These are phyloP conservation scores for Pterula multifida DNA, from an alignment of 1,284 basidiomycete species.

Conservation along the genomic window DNA sequence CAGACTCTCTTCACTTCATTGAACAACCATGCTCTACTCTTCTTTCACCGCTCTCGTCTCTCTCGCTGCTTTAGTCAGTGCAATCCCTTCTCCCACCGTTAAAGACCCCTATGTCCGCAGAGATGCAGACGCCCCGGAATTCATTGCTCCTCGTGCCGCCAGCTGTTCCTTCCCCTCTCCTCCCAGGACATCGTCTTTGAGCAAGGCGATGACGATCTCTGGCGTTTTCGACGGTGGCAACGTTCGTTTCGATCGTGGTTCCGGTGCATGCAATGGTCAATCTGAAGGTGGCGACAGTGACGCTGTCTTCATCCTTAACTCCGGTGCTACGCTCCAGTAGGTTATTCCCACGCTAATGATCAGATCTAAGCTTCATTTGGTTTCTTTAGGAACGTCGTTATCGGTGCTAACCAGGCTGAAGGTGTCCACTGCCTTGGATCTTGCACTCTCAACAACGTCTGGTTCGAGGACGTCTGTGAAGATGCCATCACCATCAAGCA, in stretches of 20 bases:
- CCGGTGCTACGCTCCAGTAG: conserved; percentile 1
- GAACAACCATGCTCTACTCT: neutral
- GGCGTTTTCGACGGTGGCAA: conserved; percentile 2
- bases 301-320: neutral
- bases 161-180: conserved; percentile 2
- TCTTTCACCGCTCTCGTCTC: conserved; percentile 1
- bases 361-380: neutral
- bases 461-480: conserved; percentile 7
- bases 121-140: neutral
- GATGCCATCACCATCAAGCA: conserved; percentile 5
- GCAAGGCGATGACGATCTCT: neutral
- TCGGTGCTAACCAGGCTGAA: conserved; percentile 5
- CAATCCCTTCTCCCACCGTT: neutral
- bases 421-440: conserved; percentile 4
- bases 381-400: conserved; percentile 3
- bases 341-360: neutral
- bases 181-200: conserved; percentile 1
- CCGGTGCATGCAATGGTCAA: conserved; percentile 4
- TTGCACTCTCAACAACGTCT: conserved; percentile 4
- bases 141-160: neutral
- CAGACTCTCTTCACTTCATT: too few relatives aligned
- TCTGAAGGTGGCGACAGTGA: conserved; percentile 3
- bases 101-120: neutral
- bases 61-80: neutral
- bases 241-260: conserved; percentile 3